Conservation (phyloP, 1,284 basidiomycete species). For the Phellopilus nigrolimitatus region DNA sequence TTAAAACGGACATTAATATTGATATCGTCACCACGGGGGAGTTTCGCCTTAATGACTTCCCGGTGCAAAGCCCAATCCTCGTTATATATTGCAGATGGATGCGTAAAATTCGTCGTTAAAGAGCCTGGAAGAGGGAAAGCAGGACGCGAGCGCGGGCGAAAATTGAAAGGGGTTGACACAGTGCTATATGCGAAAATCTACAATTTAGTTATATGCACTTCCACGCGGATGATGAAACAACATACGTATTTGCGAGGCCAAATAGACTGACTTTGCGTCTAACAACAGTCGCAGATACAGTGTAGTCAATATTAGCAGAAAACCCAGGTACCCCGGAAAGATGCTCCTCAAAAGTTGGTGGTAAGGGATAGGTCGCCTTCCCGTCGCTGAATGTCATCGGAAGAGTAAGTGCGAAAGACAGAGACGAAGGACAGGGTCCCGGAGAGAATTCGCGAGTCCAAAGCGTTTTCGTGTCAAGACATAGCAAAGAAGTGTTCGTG, state of each 20-base stretch:
- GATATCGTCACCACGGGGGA: slow-evolving; percentile 40
- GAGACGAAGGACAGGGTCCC: slow-evolving; percentile 42
- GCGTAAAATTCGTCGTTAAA: slow-evolving; percentile 29
- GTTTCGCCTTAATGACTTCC: slow-evolving; percentile 38
- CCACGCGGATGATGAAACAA: not conserved
- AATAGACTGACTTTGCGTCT: slow-evolving; percentile 33
- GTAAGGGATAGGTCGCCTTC: slow-evolving; percentile 44
- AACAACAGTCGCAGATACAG: slow-evolving; percentile 42
- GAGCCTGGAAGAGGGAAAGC: slow-evolving; percentile 46
- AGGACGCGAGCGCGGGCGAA: slow-evolving; percentile 61
- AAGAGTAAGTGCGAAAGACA: slow-evolving; percentile 51
- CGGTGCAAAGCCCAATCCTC: slow-evolving; percentile 51
- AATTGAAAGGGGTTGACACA: slow-evolving; percentile 58
- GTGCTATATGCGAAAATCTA: slow-evolving; percentile 32
- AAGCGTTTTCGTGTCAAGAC: slow-evolving; percentile 45
- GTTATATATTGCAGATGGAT: slow-evolving; percentile 36
- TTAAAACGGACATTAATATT: slow-evolving; percentile 32
- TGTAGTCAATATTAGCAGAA: slow-evolving; percentile 53
- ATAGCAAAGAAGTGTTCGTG: slow-evolving; percentile 44
- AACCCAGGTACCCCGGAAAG: slow-evolving; percentile 66
- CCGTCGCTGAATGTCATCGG: slow-evolving; percentile 55
- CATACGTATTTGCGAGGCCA: slow-evolving; percentile 10
- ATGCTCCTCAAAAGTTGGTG: slow-evolving; percentile 58
- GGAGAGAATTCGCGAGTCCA: slow-evolving; percentile 49
- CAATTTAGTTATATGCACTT: not conserved